Conservation (phyloP, 495 filamentous ascomycete species). For the Talaromyces trachyspermus region DNA sequence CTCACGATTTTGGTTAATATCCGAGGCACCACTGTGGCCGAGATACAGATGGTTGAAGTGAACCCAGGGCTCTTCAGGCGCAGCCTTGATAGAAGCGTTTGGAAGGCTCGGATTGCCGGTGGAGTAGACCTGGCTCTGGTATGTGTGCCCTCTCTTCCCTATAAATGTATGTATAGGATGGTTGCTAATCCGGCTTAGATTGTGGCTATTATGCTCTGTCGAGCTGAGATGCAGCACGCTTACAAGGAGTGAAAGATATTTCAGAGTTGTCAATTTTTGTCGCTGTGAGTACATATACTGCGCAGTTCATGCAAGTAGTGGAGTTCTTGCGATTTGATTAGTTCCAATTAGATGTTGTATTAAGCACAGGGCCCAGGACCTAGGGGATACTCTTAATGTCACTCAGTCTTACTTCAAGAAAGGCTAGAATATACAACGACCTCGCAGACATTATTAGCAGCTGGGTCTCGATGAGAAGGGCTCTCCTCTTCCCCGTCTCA, state of each 20-base stretch:
- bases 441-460: too few relatives aligned
- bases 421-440: too few relatives aligned
- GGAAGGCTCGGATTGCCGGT: conserved; percentile 10
- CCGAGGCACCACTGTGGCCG: conserved; percentile 1
- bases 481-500: too few relatives aligned
- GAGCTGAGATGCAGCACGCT: conserved; percentile 11
- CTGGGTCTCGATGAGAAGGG: too few relatives aligned
- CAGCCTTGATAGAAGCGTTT: conserved; percentile 10
- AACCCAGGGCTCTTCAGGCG: conserved; percentile 1
- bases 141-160: conserved; percentile 3
- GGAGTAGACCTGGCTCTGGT: conserved; percentile 11
- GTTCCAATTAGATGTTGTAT: too few relatives aligned
- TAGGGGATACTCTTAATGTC: too few relatives aligned
- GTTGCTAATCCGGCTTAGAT: conserved; percentile 6
- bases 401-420: too few relatives aligned
- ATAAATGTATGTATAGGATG: not conserved
- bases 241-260: conserved; percentile 5
- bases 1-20: conserved; percentile 6
- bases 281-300: too few relatives aligned
- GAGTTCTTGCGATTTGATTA: too few relatives aligned
- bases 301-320: too few relatives aligned
- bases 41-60: conserved; percentile 7
- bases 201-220: conserved; percentile 11
- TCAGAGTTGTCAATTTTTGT: too few relatives aligned
- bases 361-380: too few relatives aligned